Evolutionary conservation across 805 yeast species (phyloP).

Genomic region (Brettanomyces sp.): DNA sequence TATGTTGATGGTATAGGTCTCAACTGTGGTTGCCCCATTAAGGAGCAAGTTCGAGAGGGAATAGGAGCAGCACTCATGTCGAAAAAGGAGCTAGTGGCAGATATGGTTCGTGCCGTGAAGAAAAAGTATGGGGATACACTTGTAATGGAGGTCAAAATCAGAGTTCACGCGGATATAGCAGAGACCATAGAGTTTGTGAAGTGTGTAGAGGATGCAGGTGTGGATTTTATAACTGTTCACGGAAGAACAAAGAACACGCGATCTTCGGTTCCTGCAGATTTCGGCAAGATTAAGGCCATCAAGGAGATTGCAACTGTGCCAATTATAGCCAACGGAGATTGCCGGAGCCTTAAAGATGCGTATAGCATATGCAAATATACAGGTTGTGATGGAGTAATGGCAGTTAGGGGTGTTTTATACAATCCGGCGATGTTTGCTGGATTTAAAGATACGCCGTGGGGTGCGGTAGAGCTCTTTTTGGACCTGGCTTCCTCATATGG

Average conservation of each 20-base stretch:
- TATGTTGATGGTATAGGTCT: constrained; percentile 90
- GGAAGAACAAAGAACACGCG: constrained; percentile 84
- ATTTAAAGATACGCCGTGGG: constrained; percentile 72
- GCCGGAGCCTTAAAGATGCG: constrained; percentile 62
- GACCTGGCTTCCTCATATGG: constrained; percentile 73
- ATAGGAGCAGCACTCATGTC: constrained; percentile 94
- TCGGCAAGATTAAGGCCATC: constrained; percentile 68
- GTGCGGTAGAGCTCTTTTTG: constrained; percentile 78
- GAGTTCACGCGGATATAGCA: constrained; percentile 69
- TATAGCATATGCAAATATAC: constrained; percentile 51
- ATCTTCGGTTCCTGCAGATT: constrained; percentile 73
- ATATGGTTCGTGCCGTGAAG: constrained; percentile 80
- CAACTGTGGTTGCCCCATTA: constrained; percentile 96
- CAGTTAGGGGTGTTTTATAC: constrained; percentile 77
- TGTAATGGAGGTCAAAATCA: constrained; percentile 84
- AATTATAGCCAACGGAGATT: constrained; percentile 97
- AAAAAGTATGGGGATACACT: constrained; percentile 58
- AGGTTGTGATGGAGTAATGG: constrained; percentile 88
- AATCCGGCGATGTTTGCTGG: constrained; percentile 90
- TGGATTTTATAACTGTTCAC: constrained; percentile 88
- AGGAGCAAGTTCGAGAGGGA: constrained; percentile 90
- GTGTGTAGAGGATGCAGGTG: constrained; percentile 77
- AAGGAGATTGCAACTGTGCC: constrained; percentile 56
- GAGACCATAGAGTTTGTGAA: constrained; percentile 69
- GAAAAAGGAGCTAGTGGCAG: constrained; percentile 68